These are phyloP conservation scores for Neonectria hederae DNA, from an alignment of 2,329 filamentous ascomycete species.

Conservation along the genomic window DNA sequence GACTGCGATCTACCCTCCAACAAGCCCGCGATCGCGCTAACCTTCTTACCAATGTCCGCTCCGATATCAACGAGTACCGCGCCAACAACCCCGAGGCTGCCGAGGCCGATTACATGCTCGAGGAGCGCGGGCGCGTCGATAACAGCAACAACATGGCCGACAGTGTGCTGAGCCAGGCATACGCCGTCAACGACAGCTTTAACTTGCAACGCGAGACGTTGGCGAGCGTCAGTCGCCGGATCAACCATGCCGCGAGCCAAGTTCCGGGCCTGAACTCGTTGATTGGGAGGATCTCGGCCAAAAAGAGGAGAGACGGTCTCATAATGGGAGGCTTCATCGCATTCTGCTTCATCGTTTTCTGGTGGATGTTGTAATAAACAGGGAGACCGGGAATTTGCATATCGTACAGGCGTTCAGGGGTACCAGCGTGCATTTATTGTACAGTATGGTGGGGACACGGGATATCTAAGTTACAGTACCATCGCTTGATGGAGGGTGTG, in stretches of 20 bases:
- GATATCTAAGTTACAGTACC: slow-evolving; percentile 40
- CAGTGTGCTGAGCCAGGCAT: slow-evolving; percentile 91
- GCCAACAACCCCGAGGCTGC: slow-evolving; percentile 81
- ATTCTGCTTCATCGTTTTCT: slow-evolving; percentile 86
- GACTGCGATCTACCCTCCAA: slow-evolving; percentile 76
- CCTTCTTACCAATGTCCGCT: slow-evolving; percentile 87
- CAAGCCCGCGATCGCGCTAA: slow-evolving; percentile 88
- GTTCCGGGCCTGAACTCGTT: slow-evolving; percentile 93
- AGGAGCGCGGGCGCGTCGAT: slow-evolving; percentile 86
- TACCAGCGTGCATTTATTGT: slow-evolving; percentile 51
- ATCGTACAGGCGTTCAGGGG: slow-evolving; percentile 49
- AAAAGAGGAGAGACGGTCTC: slow-evolving; percentile 93
- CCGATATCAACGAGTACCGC: slow-evolving; percentile 91
- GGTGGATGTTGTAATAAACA: slow-evolving; percentile 73
- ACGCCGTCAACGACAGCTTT: slow-evolving; percentile 95
- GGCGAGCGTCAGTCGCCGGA: slow-evolving; percentile 87
- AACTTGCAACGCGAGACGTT: slow-evolving; percentile 86
- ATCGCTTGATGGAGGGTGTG: slow-evolving; percentile 28
- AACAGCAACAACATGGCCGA: slow-evolving; percentile 91
- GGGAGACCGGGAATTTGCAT: slow-evolving; percentile 25
- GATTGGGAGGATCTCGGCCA: slow-evolving; percentile 91
- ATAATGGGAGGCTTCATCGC: slow-evolving; percentile 93
- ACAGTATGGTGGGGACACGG: slow-evolving; percentile 42
- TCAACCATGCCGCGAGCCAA: slow-evolving; percentile 87
- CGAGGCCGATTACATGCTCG: slow-evolving; percentile 97